Evolutionary conservation across 306 rosid species (phyloP).

Genomic region (Ormosia semicastrata): DNA sequence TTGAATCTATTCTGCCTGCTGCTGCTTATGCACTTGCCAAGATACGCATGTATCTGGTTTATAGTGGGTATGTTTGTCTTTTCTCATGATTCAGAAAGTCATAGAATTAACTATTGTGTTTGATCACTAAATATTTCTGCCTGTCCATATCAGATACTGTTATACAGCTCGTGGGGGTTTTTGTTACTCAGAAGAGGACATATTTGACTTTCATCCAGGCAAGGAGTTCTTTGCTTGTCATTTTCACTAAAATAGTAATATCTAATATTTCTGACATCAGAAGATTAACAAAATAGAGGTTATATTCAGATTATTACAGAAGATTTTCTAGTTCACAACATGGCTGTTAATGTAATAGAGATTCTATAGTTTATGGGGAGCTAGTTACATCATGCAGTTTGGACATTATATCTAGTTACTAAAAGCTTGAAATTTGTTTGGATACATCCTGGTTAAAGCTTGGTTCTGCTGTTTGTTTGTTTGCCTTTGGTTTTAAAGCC

Average conservation of each 20-base stretch:
- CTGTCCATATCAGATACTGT: constrained; percentile 61
- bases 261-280: not conserved
- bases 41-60: constrained; percentile 82
- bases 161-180: constrained; percentile 95
- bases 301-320: not conserved
- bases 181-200: constrained; percentile 84
- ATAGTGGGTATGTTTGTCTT: constrained; percentile 73
- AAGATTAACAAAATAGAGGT: not conserved
- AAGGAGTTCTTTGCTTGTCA: constrained; percentile 24
- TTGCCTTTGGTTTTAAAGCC: constrained; percentile 12
- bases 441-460: not conserved
- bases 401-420: not conserved
- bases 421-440: not conserved
- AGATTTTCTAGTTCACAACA: not conserved
- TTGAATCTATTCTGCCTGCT: constrained; percentile 75
- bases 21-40: constrained; percentile 94
- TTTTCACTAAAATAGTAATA: not conserved
- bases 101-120: not conserved
- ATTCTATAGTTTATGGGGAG: not conserved
- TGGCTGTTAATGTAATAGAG: constrained; percentile 11
- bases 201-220: constrained; percentile 88
- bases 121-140: constrained; percentile 23
- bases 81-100: constrained; percentile 21
- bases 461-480: not conserved
- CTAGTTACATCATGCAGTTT: constrained; percentile 13